phyloP scores from a whole-genome alignment of 331 rosid genomes.

The Arachis monticola region DNA sequence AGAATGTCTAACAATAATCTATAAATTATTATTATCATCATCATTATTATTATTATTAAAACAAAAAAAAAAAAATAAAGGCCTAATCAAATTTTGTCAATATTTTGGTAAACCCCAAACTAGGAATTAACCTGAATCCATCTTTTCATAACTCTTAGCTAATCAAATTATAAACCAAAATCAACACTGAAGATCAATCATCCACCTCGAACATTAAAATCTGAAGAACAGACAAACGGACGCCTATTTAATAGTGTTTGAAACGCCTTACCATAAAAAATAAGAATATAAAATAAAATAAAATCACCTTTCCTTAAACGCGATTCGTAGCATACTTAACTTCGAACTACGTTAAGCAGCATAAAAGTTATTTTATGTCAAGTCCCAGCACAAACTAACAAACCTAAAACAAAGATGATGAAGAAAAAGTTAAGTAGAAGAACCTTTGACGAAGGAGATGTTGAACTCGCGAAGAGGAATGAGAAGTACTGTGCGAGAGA shows the following conservation, averaged over 20 bases:
- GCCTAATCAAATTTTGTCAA: too few species aligned
- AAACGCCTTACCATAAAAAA: not conserved
- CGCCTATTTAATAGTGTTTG: not conserved
- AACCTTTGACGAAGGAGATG: conserved; percentile 81
- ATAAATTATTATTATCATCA: not conserved
- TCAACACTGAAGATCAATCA: not conserved
- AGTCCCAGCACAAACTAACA: not conserved
- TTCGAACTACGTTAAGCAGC: conserved; percentile 19
- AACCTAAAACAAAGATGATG: not conserved
- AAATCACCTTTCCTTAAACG: conserved; percentile 7
- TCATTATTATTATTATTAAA: too few species aligned
- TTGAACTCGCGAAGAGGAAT: conserved; percentile 87
- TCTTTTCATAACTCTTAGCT: not conserved
- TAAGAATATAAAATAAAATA: not conserved
- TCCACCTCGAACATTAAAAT: conserved; percentile 1
- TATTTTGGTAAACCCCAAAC: not conserved
- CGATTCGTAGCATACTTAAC: conserved; percentile 8
- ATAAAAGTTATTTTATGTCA: not conserved
- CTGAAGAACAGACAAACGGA: not conserved
- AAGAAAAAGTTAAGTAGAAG: conserved; percentile 1
- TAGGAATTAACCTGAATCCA: not conserved
- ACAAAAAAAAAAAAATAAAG: too few species aligned
- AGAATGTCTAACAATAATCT: conserved; percentile 5
- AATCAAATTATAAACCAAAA: not conserved
- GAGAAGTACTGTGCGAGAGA: conserved; percentile 91